A percentile compares a stretch with the other conserved stretches of the same genome.
Evolutionary conservation across 1,284 basidiomycete species (phyloP).

Genomic region (Microbotryomycetes sp.): DNA sequence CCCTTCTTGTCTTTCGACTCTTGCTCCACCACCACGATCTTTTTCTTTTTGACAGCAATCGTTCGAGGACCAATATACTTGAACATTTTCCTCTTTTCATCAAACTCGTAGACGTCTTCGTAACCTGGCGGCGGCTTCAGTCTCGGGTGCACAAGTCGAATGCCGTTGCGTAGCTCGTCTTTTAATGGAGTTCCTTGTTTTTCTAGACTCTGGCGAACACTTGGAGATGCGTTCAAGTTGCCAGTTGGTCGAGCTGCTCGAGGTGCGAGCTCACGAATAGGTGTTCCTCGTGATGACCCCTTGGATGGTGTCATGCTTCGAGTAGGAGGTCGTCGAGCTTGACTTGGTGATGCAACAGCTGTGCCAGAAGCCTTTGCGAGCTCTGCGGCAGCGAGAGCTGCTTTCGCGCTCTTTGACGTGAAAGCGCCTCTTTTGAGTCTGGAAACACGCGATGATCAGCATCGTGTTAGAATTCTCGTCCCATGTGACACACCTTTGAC

Average conservation of each 20-base stretch:
- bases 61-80: constrained; percentile 12
- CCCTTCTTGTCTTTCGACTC: not conserved
- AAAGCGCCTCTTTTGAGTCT: constrained; percentile 27
- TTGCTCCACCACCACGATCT: not conserved
- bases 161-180: constrained; percentile 18
- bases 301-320: too few relatives aligned
- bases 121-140: constrained; percentile 27
- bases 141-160: constrained; percentile 26
- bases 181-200: not conserved
- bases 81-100: constrained; percentile 6
- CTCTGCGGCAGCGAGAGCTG: not conserved
- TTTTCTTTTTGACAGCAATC: not conserved
- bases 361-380: not conserved
- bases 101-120: constrained; percentile 20
- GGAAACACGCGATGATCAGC: too few relatives aligned
- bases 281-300: not conserved
- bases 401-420: constrained; percentile 1
- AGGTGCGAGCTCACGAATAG: not conserved
- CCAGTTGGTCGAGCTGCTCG: not conserved
- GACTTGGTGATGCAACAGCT: not conserved
- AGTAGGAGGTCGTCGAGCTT: not conserved
- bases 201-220: not conserved
- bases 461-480: not conserved
- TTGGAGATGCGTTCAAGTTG: not conserved
- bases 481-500: constrained; percentile 54